Conservation (phyloP, 139 green algal genomes). For the Klebsormidium nitens region DNA sequence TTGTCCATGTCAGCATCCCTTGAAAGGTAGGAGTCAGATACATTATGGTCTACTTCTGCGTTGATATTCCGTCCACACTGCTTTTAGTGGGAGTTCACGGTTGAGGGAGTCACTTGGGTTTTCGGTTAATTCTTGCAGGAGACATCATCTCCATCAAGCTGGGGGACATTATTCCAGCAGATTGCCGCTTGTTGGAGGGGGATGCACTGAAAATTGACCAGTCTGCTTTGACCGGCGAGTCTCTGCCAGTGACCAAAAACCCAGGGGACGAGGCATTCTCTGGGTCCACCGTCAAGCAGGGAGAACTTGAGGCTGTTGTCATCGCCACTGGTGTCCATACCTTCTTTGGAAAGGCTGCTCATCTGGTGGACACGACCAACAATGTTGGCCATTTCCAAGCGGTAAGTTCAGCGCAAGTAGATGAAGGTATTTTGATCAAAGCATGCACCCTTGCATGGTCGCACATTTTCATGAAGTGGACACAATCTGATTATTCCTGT, state of each 20-base stretch:
- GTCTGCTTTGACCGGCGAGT: constrained; percentile 1
- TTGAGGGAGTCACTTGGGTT: constrained; percentile 51
- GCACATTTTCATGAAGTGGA: too few relatives aligned
- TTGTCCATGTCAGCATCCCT: too few relatives aligned
- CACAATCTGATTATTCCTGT: too few relatives aligned
- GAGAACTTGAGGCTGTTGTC: constrained; percentile 72
- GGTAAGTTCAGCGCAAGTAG: constrained; percentile 18
- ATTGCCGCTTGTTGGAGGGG: constrained; percentile 71
- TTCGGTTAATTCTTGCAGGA: constrained; percentile 57
- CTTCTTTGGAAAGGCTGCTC: constrained; percentile 83
- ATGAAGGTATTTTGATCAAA: too few relatives aligned
- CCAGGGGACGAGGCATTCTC: constrained; percentile 65
- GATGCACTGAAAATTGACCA: constrained; percentile 40
- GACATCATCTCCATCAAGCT: constrained; percentile 75
- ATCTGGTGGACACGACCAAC: constrained; percentile 64
- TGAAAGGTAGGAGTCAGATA: too few relatives aligned
- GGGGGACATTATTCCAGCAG: constrained; percentile 77
- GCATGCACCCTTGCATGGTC: too few relatives aligned
- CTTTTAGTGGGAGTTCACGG: constrained; percentile 54
- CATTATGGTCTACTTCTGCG: too few relatives aligned
- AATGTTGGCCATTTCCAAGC: constrained; percentile 75
- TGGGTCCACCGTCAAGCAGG: constrained; percentile 81
- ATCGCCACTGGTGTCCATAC: constrained; percentile 68
- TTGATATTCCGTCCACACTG: too few relatives aligned
- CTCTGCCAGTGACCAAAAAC: constrained; percentile 25